phyloP scores from a whole-genome alignment of 2,329 filamentous ascomycete genomes.

The Cytospora leucostoma region DNA sequence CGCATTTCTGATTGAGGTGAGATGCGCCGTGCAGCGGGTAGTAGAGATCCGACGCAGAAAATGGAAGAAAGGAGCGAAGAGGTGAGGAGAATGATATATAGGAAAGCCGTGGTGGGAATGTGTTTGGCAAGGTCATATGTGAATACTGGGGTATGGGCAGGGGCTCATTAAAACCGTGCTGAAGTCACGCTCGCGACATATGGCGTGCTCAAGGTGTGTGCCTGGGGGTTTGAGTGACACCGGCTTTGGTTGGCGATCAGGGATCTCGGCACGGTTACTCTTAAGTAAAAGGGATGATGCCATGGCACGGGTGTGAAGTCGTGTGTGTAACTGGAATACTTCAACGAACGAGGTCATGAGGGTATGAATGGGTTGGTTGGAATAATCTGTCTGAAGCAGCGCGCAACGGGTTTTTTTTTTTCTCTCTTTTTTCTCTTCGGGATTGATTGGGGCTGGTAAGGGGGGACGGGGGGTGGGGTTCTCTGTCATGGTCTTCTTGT shows the following conservation, averaged over 20 bases:
- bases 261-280: slow-evolving; percentile 1
- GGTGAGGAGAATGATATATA: background rate
- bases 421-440: background rate
- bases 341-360: slow-evolving; percentile 5
- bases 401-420: background rate
- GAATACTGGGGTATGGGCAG: background rate
- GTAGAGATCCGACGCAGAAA: background rate
- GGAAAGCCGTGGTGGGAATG: background rate
- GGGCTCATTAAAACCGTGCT: slow-evolving; percentile 8
- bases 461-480: background rate
- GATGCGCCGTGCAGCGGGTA: background rate
- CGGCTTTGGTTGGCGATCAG: background rate
- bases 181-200: slow-evolving; percentile 26
- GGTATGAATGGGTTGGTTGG: background rate
- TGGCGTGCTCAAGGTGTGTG: slow-evolving; percentile 27
- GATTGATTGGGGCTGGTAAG: slow-evolving; percentile 9
- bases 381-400: background rate
- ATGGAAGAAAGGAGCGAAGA: background rate
- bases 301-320: background rate
- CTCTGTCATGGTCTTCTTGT: background rate
- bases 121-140: background rate
- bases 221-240: slow-evolving; percentile 3
- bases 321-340: background rate
- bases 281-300: slow-evolving; percentile 19
- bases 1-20: slow-evolving; percentile 30